Evolutionary conservation across 805 yeast genomes (phyloP), one percentile per base, ranked within the genome.

Genomic region (Metschnikowia lochheadii): DNA sequence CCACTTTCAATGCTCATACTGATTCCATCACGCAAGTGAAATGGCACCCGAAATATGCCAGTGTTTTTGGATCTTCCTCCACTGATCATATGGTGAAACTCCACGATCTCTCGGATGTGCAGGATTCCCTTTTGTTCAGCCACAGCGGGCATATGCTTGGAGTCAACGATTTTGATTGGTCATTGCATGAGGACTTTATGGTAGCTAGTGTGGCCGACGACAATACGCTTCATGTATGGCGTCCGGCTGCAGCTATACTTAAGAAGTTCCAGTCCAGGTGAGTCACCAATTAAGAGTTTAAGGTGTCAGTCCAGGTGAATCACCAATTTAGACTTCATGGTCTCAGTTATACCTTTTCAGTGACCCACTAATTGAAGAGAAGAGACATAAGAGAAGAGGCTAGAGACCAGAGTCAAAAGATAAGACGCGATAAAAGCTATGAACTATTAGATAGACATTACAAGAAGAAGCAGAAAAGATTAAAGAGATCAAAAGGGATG

Each of bases 131-230:
- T 47, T 41, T 81, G 6, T 90, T 91, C 62, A 74, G 76, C 3
- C 98, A 91, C 66, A 85, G 83, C 3, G 97, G 97, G 0, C 98
- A 91, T 65, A 78, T 85, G 79, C 72, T 85, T n/a, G 90, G 92
- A 3, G 88, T 91, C 2, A 87, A 85, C 56, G 97, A 90, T 59
- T 68, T 89, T 29, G 77, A 82, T 33, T 91, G 97, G 97, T 86
- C 87, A 50, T 79, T 82, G 0, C 82, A 82, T 51, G 87, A 81
- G 50, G 80, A 82, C 3, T 80, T 85, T 80, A 75, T 85, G 77
- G 55, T 89, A 35, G 84, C 89, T 3, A 83, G 89, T 60, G 92
- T 87, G 5, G 82, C 89, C 0, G 89, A 86, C 59, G 97, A 91
- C 62, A 91, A 91, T 63, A 80, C 91, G 1, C 69, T 90, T n/a